These are phyloP conservation scores for Diaporthe sp. DNA, from an alignment of 2,329 filamentous ascomycete species.

Conservation along the genomic window DNA sequence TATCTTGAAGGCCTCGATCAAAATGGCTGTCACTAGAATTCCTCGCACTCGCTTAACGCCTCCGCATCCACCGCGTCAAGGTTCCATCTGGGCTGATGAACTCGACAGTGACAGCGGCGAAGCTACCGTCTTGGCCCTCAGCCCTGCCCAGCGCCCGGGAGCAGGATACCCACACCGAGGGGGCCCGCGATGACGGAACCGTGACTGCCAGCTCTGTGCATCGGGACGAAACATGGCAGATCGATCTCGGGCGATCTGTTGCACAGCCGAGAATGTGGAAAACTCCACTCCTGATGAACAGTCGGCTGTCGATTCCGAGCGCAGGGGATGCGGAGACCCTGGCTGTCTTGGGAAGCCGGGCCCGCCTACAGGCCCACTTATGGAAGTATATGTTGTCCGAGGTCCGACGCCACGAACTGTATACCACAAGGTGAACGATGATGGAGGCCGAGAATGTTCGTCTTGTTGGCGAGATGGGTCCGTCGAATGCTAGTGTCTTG, in stretches of 20 bases:
- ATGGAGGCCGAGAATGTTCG: not conserved
- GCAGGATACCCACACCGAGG: not conserved
- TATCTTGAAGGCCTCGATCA: not conserved
- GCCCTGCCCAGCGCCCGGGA: not conserved
- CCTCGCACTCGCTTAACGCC: slow-evolving; percentile 15
- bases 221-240: slow-evolving; percentile 6
- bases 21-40: no score
- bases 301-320: not conserved
- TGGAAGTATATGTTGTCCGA: slow-evolving; percentile 14
- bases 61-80: not conserved
- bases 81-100: not conserved
- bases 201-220: not conserved
- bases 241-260: not conserved
- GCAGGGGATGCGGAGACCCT: not conserved
- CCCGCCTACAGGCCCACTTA: not conserved
- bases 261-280: slow-evolving; percentile 1
- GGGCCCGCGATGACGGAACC: slow-evolving; percentile 13
- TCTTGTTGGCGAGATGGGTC: not conserved
- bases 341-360: slow-evolving; percentile 11
- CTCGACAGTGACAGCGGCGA: not conserved
- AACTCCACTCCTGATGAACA: not conserved
- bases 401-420: slow-evolving; percentile 9
- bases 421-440: not conserved
- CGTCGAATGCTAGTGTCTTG: not conserved
- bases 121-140: slow-evolving; percentile 10